Percentiles rank a stretch among this genome's conserved stretches.
These are phyloP conservation scores for Pleurotus citrinopileatus DNA, from an alignment of 768 basidiomycete genomes.

Conservation along the genomic window DNA sequence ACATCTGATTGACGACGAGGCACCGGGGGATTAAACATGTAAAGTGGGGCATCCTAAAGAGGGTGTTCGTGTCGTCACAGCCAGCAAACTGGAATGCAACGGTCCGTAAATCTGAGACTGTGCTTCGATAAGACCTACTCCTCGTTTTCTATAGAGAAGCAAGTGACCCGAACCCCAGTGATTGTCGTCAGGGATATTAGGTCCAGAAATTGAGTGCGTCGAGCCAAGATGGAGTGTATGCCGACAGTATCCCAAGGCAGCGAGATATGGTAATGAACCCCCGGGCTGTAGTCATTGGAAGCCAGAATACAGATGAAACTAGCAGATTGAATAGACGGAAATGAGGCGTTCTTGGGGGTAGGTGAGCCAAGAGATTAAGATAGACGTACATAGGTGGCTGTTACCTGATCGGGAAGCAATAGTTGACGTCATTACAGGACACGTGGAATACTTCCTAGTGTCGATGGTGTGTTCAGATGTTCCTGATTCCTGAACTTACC, in stretches of 20 bases:
- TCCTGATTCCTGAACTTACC: background rate
- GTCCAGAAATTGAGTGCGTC: too few species aligned
- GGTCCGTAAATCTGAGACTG: background rate
- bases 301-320: too few species aligned
- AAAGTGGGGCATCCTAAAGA: background rate
- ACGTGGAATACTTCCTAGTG: background rate
- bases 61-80: background rate
- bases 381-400: too few species aligned
- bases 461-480: background rate
- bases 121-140: background rate
- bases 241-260: too few species aligned
- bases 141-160: background rate
- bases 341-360: slow-evolving; percentile 5
- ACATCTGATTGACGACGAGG: background rate
- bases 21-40: slow-evolving; percentile 4
- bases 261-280: too few species aligned
- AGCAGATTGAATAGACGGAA: slow-evolving; percentile 12
- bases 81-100: background rate
- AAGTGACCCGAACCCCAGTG: background rate
- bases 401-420: slow-evolving; percentile 2
- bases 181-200: too few species aligned
- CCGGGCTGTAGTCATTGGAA: too few species aligned
- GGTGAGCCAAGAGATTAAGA: too few species aligned
- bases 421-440: slow-evolving; percentile 3
- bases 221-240: too few species aligned